Conservation (phyloP, 352 stramenopile genomes). For the Globisporangium barbulae region DNA sequence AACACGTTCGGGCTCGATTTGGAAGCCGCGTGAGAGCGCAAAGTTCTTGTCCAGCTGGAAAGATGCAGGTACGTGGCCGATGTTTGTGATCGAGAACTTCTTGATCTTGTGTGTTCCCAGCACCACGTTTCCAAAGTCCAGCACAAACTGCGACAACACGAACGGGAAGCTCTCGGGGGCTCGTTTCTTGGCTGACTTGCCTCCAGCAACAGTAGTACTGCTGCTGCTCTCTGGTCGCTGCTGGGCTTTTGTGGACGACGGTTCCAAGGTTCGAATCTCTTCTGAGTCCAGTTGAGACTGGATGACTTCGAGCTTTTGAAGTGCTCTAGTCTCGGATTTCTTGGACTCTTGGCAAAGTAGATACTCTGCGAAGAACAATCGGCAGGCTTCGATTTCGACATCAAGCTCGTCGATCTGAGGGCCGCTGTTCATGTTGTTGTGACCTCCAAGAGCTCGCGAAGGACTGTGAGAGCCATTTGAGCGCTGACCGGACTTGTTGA, state of each 20-base stretch:
- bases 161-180: conserved; percentile 55
- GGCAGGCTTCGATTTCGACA: conserved; percentile 77
- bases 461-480: conserved; percentile 22
- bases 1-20: conserved; percentile 92
- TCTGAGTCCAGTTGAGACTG: conserved; percentile 3
- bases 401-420: conserved; percentile 61
- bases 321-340: conserved; percentile 16
- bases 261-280: not conserved
- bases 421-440: conserved; percentile 12
- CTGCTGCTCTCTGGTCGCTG: conserved; percentile 9
- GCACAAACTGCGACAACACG: conserved; percentile 86
- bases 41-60: conserved; percentile 93
- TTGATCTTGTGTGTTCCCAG: conserved; percentile 89
- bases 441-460: conserved; percentile 10
- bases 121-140: conserved; percentile 95
- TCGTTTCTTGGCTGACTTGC: conserved; percentile 27
- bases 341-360: conserved; percentile 53
- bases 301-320: not conserved
- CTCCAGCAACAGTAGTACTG: not conserved
- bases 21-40: conserved; percentile 82
- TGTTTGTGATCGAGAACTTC: conserved; percentile 92
- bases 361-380: conserved; percentile 87
- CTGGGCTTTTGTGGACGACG: not conserved
- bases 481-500: conserved; percentile 17
- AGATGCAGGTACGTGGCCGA: conserved; percentile 73